Percentiles rank a stretch among this genome's conserved stretches.
Evolutionary conservation across 2,329 filamentous ascomycete genomes (phyloP).

Genomic region (Xylariaceae sp.): DNA sequence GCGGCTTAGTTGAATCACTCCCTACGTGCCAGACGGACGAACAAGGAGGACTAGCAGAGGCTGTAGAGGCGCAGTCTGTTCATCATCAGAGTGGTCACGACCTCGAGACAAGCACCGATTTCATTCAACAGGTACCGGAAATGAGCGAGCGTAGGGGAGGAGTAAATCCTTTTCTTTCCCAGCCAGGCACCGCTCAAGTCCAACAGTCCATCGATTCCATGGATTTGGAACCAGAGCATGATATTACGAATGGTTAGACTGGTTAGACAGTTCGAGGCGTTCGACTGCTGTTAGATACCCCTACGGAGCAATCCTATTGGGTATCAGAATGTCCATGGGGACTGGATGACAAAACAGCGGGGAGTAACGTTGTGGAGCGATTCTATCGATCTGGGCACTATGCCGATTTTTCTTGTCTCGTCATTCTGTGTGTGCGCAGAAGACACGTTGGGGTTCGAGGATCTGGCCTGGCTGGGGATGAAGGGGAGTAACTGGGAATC

Average conservation of each 20-base stretch:
- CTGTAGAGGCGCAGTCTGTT: conserved; percentile 14
- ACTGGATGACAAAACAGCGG: not conserved
- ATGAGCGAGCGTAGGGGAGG: conserved; percentile 40
- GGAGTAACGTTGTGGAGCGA: not conserved
- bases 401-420: not conserved
- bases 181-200: conserved; percentile 20
- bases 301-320: not conserved
- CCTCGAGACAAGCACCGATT: conserved; percentile 4
- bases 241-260: conserved; percentile 4
- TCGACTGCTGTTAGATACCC: not conserved
- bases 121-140: conserved; percentile 35
- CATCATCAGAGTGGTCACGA: conserved; percentile 15
- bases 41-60: not conserved
- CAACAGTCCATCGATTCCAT: conserved; percentile 30
- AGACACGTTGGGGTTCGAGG: not conserved
- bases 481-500: not conserved
- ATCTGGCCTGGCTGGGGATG: not conserved
- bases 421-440: not conserved
- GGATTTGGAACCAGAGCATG: conserved; percentile 35
- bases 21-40: conserved; percentile 20
- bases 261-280: not conserved
- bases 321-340: not conserved
- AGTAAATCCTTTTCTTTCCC: conserved; percentile 27
- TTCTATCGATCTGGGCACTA: not conserved
- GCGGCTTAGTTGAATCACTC: conserved; percentile 22